These are phyloP conservation scores for Populus simonii DNA, from an alignment of 345 rosid species.

Conservation along the genomic window DNA sequence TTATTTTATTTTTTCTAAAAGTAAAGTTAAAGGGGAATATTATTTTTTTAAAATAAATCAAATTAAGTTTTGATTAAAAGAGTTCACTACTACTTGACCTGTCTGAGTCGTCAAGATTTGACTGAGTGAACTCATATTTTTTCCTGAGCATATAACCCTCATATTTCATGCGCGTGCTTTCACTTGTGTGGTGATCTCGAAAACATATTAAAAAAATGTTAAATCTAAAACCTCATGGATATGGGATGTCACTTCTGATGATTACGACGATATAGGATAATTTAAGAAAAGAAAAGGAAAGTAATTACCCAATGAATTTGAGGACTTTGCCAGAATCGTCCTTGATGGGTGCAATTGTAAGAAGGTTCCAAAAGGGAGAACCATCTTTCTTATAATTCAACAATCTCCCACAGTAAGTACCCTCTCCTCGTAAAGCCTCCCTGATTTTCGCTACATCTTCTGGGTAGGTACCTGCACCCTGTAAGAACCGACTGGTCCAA, in stretches of 20 bases:
- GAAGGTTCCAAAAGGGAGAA: conserved; percentile 91
- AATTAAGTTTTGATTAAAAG: no score
- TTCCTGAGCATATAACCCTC: no score
- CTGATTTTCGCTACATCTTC: conserved; percentile 76
- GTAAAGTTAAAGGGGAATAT: no score
- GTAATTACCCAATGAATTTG: conserved; percentile 89
- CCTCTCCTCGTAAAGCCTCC: conserved; percentile 55
- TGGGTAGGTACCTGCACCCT: conserved; percentile 90
- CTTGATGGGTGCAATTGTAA: conserved; percentile 86
- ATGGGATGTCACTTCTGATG: no score
- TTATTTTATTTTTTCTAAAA: no score
- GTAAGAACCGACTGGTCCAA: conserved; percentile 70
- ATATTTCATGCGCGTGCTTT: not conserved
- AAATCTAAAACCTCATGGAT: no score
- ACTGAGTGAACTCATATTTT: no score
- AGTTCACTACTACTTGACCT: no score
- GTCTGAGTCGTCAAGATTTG: no score
- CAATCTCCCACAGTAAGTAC: conserved; percentile 78
- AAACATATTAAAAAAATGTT: no score
- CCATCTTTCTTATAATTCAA: conserved; percentile 95
- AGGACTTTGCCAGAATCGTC: conserved; percentile 81
- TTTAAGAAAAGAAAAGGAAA: not conserved
- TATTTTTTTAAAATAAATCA: no score
- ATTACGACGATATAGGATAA: not conserved
- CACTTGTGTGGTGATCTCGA: not conserved